Conservation (phyloP, 2,329 filamentous ascomycete species). For the Reticulascus tulasneorum region DNA sequence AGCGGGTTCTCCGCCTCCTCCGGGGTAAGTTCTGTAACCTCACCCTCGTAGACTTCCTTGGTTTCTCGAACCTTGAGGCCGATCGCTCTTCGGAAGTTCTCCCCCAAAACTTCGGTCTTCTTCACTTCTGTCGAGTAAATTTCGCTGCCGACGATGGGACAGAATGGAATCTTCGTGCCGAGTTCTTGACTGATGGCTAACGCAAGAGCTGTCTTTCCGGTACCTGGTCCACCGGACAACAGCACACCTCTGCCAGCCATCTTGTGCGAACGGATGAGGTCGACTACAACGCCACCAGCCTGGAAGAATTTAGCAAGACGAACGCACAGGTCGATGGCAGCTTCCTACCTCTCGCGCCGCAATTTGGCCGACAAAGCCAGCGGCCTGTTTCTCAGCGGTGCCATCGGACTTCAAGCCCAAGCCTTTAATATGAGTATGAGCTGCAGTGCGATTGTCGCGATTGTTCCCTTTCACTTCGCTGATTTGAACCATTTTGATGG, state of each 20-base stretch:
- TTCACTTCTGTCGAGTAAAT: constrained; percentile 98
- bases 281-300: constrained; percentile 94
- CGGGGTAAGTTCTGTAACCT: constrained; percentile 94
- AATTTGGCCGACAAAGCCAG: constrained; percentile 86
- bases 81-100: constrained; percentile 96
- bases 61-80: constrained; percentile 96
- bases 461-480: constrained; percentile 92
- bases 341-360: constrained; percentile 76
- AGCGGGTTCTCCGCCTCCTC: constrained; percentile 98
- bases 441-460: constrained; percentile 92
- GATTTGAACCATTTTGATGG: constrained; percentile 72
- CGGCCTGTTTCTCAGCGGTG: constrained; percentile 71
- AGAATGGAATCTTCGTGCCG: constrained; percentile 97
- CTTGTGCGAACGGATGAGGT: constrained; percentile 92
- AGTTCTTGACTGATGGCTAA: constrained; percentile 95
- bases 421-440: constrained; percentile 97
- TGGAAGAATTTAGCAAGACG: constrained; percentile 28
- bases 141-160: constrained; percentile 96
- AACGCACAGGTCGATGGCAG: background rate
- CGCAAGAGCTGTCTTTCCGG: constrained; percentile 94
- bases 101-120: constrained; percentile 99
- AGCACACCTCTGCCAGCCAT: constrained; percentile 95
- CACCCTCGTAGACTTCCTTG: constrained; percentile 98
- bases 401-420: constrained; percentile 85
- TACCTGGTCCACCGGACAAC: constrained; percentile 89